Evolutionary conservation across 2,329 filamentous ascomycete genomes (phyloP).

Genomic region (Gremmenia infestans): DNA sequence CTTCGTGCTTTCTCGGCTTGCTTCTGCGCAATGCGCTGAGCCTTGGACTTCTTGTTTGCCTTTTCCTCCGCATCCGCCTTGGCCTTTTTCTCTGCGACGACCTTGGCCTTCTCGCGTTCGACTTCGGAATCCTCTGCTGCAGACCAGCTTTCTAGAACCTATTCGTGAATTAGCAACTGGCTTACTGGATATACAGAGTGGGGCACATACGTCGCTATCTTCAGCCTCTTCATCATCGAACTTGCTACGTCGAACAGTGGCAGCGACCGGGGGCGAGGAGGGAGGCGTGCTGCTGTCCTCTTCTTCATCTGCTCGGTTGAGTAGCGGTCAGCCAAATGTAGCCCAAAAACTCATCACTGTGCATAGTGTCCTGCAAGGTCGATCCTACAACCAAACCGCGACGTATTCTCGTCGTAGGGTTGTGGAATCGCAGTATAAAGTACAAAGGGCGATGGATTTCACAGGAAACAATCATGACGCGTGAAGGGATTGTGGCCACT

Average conservation of each 20-base stretch:
- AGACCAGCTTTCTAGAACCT: conserved; percentile 87
- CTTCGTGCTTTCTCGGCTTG: conserved; percentile 53
- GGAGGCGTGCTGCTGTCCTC: conserved; percentile 47
- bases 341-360: conserved; percentile 15
- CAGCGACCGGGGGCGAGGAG: conserved; percentile 24
- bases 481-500: conserved; percentile 21
- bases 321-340: conserved; percentile 27
- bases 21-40: conserved; percentile 78
- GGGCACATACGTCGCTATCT: conserved; percentile 63
- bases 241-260: conserved; percentile 44
- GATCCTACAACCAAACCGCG: conserved; percentile 16
- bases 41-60: conserved; percentile 85
- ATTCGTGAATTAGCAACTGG: conserved; percentile 43
- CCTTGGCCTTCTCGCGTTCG: conserved; percentile 91
- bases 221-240: conserved; percentile 91
- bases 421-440: conserved; percentile 1
- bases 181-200: background rate
- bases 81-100: conserved; percentile 78
- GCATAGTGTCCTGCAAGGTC: conserved; percentile 22
- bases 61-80: conserved; percentile 86
- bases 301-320: conserved; percentile 32
- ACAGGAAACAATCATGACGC: conserved; percentile 11
- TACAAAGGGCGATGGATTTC: conserved; percentile 1
- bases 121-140: conserved; percentile 94
- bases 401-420: conserved; percentile 4